A percentile compares a stretch with the other conserved stretches of the same genome.
These are phyloP conservation scores for Helianthus annuus DNA, from an alignment of 129 eudicot species.

Conservation along the genomic window HanXRQr2.0-SUNRISE NC_035442.2:179186405-179186904, in stretches of 20 bases:
- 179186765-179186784: conserved; percentile 63
- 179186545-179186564: no score
- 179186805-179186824: conserved; percentile 14
- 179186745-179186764: conserved; percentile 51
- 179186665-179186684: background rate
- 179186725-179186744: background rate
- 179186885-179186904: no score
- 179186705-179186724: conserved; percentile 22
- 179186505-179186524: no score
- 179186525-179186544: no score
- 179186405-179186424: no score
- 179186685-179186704: conserved; percentile 3
- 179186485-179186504: no score
- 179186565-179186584: no score
- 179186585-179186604: no score
- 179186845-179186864: background rate
- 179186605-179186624: conserved; percentile 25
- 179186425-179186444: no score
- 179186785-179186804: conserved; percentile 37
- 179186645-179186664: conserved; percentile 1
- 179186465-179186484: no score
- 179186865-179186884: no score
- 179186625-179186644: conserved; percentile 23
- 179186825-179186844: conserved; percentile 27
- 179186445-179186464: no score